These are phyloP conservation scores for Talaromyces funiculosus DNA, from an alignment of 2,329 filamentous ascomycete species.

Conservation along the genomic window DNA sequence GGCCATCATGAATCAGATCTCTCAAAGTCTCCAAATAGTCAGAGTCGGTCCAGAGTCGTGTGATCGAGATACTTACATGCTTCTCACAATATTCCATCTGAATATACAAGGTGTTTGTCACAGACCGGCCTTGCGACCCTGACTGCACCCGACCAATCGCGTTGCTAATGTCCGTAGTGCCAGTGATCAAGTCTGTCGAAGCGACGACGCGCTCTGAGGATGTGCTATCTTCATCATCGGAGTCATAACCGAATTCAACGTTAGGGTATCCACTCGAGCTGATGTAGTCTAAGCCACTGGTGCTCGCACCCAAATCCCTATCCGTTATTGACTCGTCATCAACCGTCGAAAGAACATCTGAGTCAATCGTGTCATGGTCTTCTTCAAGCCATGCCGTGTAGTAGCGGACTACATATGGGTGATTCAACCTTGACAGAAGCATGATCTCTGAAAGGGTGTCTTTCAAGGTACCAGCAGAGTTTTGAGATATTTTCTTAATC, in stretches of 20 bases:
- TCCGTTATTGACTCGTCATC: slow-evolving; percentile 49
- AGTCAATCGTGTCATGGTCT: slow-evolving; percentile 36
- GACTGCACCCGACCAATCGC: slow-evolving; percentile 41
- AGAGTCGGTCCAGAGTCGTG: slow-evolving; percentile 8
- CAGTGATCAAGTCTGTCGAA: slow-evolving; percentile 21
- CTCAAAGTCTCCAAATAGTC: slow-evolving; percentile 60
- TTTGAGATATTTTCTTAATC: slow-evolving; percentile 90
- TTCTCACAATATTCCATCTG: slow-evolving; percentile 99
- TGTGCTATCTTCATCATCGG: slow-evolving; percentile 38
- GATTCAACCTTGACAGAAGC: slow-evolving; percentile 84
- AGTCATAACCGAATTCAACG: slow-evolving; percentile 65
- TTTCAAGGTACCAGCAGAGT: slow-evolving; percentile 58
- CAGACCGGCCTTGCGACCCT: slow-evolving; percentile 48
- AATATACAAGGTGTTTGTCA: slow-evolving; percentile 79
- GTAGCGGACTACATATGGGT: slow-evolving; percentile 82
- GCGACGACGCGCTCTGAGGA: slow-evolving; percentile 29
- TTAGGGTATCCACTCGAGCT: slow-evolving; percentile 74
- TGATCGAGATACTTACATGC: slow-evolving; percentile 49
- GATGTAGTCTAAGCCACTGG: slow-evolving; percentile 84
- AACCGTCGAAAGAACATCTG: slow-evolving; percentile 42
- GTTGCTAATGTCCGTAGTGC: slow-evolving; percentile 24
- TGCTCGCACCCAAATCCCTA: slow-evolving; percentile 58
- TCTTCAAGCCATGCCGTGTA: slow-evolving; percentile 94
- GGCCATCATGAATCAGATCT: slow-evolving; percentile 72
- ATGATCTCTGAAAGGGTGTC: slow-evolving; percentile 77